Evolutionary conservation across 2,329 filamentous ascomycete species (phyloP).

Genomic region (Cadophora malorum): DNA sequence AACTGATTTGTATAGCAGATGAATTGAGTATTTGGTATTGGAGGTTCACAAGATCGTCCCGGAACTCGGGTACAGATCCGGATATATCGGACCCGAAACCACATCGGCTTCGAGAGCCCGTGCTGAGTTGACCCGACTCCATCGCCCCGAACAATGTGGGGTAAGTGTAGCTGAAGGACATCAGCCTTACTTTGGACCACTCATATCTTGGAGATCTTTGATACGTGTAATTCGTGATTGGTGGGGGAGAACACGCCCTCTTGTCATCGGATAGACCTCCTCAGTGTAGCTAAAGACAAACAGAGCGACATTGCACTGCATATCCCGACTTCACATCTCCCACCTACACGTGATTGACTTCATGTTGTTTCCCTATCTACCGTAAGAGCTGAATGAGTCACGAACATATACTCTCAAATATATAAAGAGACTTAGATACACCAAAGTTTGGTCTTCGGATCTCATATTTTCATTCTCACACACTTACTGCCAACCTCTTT

Average conservation of each 20-base stretch:
- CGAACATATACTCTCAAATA: no score
- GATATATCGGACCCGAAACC: neutral
- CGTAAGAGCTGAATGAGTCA: neutral
- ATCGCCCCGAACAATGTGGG: constrained; percentile 16
- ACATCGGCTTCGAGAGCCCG: neutral
- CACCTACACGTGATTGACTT: neutral
- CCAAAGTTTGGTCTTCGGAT: neutral
- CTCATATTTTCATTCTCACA: neutral
- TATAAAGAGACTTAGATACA: neutral
- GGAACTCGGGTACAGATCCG: neutral
- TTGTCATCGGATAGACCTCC: constrained; percentile 9
- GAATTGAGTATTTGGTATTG: no score
- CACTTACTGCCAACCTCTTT: neutral
- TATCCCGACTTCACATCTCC: neutral
- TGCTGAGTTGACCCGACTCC: neutral
- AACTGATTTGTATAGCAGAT: no score
- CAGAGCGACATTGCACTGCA: constrained; percentile 6
- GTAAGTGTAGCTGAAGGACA: neutral
- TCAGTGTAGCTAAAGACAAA: constrained; percentile 8
- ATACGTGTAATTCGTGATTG: neutral
- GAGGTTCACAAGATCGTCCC: neutral
- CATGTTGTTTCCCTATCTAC: neutral
- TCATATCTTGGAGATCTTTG: neutral
- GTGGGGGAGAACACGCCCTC: neutral
- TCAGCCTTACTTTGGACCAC: neutral